Evolutionary conservation across 108 stramenopile species (phyloP).

Genomic region (Mediolabrus comicus): DNA sequence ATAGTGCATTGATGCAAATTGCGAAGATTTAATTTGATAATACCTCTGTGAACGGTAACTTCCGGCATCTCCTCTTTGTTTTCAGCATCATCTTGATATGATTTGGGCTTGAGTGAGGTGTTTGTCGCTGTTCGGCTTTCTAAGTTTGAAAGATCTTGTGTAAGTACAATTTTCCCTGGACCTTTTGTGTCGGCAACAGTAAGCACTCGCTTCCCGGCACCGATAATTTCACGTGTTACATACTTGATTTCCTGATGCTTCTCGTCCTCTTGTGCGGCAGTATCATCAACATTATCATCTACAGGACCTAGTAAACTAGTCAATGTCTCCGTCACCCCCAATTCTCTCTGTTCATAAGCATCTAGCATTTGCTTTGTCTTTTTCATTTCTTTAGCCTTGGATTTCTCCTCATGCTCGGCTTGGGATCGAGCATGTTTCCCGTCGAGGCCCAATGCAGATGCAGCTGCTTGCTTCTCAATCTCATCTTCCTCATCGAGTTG

Average conservation of each 20-base stretch:
- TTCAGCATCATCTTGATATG: constrained; percentile 72
- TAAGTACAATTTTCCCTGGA: constrained; percentile 65
- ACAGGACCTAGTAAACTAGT: constrained; percentile 49
- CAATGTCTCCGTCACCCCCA: constrained; percentile 46
- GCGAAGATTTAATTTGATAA: constrained; percentile 72
- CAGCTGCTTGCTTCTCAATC: constrained; percentile 37
- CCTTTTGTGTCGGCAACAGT: constrained; percentile 65
- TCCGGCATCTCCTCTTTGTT: constrained; percentile 48
- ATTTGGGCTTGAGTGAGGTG: constrained; percentile 51
- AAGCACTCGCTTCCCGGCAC: constrained; percentile 81
- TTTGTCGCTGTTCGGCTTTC: constrained; percentile 62
- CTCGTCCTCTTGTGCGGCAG: background rate
- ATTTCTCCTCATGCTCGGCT: constrained; percentile 73
- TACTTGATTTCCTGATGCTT: constrained; percentile 43
- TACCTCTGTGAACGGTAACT: constrained; percentile 44
- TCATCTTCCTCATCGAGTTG: constrained; percentile 62
- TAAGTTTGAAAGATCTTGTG: constrained; percentile 77
- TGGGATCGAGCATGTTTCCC: constrained; percentile 71
- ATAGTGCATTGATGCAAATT: constrained; percentile 83
- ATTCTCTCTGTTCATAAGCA: constrained; percentile 67
- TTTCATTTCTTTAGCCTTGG: constrained; percentile 63
- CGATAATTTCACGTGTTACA: constrained; percentile 76
- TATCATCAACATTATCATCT: constrained; percentile 14
- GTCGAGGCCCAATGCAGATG: constrained; percentile 67
- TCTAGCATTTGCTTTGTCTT: constrained; percentile 69